Base-by-base conservation (phyloP, 139 green algal species). In the Chlorokybus atmophyticus region DNA sequence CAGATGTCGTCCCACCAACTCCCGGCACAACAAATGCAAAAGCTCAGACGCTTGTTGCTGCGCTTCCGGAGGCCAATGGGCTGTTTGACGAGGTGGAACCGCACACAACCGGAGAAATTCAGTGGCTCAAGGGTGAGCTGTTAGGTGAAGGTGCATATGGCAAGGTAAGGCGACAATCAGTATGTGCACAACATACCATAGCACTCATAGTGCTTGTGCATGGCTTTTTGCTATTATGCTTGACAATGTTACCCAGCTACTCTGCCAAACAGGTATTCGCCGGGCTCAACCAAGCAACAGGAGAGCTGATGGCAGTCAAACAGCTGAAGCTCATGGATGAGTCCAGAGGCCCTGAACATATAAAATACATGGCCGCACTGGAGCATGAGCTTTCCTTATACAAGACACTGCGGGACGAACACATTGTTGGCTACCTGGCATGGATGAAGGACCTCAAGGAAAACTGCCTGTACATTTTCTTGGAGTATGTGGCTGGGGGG, bases 381-480 rank as follows among this genome's bases (percentile, higher is more conserved):
- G 32, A 66, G 60, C 62, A 78, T 56, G 81, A 87, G 60, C 76
- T 85, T 27, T 56, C 67, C n/a, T 42, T 85, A 51, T 84, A 85
- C 76, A 78, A 80, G 65, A 66, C 71, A 35, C 72, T 87, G 26
- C 52, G 56, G 10, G 74, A 87, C 71, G 38, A 57, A 19, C 78
- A 86, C 57, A 79, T 88, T 32, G 80, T 88, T 26, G 73, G 70
- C 26, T 88, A 83, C 77, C 80, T 85, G 2, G 77, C 78, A 27
- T 60, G 52, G 52, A 39, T 69, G 66, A 27, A 29, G 7, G 66
- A 68, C 28, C 40, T 68, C 19, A 32, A 41, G n/a, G 54, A 47
- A 24, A 35, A 29, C 29, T 49, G 17, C 24, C 44, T 74, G 50
- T 75, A 77, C 42, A 53, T 77, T 6, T 77, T 77, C 25, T 41